A percentile compares a stretch with the other conserved stretches of the same genome.
These are phyloP conservation scores for Tolypocladium paradoxum DNA, from an alignment of 2,329 filamentous ascomycete genomes.

Conservation along the genomic window DNA sequence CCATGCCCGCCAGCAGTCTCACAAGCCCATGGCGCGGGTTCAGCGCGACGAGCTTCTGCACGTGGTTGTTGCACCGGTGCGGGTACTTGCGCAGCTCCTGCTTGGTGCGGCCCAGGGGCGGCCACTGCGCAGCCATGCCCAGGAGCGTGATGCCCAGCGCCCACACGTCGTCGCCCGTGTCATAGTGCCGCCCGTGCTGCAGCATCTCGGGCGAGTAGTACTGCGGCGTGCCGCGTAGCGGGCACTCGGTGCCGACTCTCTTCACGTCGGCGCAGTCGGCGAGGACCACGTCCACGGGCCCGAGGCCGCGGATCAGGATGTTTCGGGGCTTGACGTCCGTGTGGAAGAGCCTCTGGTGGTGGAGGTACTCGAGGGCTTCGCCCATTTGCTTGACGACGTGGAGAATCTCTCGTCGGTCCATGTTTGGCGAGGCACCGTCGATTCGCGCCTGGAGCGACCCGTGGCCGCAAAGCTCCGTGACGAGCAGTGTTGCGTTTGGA, in stretches of 20 bases:
- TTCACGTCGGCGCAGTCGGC: slow-evolving; percentile 21
- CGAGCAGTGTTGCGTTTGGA: slow-evolving; percentile 11
- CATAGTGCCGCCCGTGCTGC: slow-evolving; percentile 7
- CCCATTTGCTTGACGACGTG: slow-evolving; percentile 12
- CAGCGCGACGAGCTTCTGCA: slow-evolving; percentile 8
- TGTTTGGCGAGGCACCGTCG: slow-evolving; percentile 10
- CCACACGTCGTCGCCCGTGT: slow-evolving; percentile 22
- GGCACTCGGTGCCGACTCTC: slow-evolving; percentile 2
- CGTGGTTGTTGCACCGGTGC: slow-evolving; percentile 12
- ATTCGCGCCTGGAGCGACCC: slow-evolving; percentile 17
- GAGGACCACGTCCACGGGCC: slow-evolving; percentile 17
- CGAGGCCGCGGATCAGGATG: slow-evolving; percentile 15
- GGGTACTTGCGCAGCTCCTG: slow-evolving; percentile 13
- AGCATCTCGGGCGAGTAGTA: slow-evolving; percentile 21
- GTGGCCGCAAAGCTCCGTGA: slow-evolving; percentile 19
- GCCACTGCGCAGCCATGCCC: slow-evolving; percentile 19
- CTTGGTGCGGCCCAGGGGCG: slow-evolving; percentile 6
- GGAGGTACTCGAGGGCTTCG: slow-evolving; percentile 16
- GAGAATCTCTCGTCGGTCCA: slow-evolving; percentile 9
- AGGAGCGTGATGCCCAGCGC: slow-evolving; percentile 20
- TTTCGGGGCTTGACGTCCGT: slow-evolving; percentile 22
- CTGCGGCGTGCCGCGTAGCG: slow-evolving; percentile 12
- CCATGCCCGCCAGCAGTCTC: slow-evolving; percentile 10
- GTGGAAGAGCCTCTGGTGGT: slow-evolving; percentile 13
- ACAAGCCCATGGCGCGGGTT: slow-evolving; percentile 15